phyloP scores from a whole-genome alignment of 306 rosid genomes.

The Mimosa bimucronata region DNA sequence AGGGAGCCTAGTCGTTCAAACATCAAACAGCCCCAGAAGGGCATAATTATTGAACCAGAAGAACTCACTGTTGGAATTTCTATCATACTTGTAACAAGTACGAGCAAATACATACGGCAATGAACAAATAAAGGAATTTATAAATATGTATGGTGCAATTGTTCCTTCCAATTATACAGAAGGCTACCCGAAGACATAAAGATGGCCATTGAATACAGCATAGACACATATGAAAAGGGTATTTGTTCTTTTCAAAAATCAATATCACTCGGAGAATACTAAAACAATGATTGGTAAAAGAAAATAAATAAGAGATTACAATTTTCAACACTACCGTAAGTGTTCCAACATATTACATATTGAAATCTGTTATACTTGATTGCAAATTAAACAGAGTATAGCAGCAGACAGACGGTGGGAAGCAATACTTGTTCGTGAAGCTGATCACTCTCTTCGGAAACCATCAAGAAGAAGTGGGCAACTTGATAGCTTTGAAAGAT shows the following conservation, averaged over 20 bases:
- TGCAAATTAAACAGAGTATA: conserved; percentile 27
- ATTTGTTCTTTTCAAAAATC: conserved; percentile 28
- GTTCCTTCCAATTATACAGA: conserved; percentile 9
- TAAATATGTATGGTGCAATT: not conserved
- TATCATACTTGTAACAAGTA: not conserved
- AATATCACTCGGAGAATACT: conserved; percentile 23
- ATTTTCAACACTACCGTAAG: conserved; percentile 36
- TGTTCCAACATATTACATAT: conserved; percentile 36
- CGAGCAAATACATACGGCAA: conserved; percentile 6
- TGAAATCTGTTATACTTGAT: conserved; percentile 19
- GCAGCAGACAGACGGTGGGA: conserved; percentile 20
- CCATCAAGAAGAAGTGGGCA: conserved; percentile 42
- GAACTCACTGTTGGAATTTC: not conserved
- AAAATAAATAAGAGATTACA: conserved; percentile 38
- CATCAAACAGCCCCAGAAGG: not conserved
- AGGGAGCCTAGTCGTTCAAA: not conserved
- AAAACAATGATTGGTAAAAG: conserved; percentile 25
- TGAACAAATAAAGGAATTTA: not conserved
- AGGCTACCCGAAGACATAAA: not conserved
- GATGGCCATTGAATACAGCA: conserved; percentile 15
- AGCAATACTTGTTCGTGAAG: not conserved
- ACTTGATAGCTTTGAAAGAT: conserved; percentile 64
- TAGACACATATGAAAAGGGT: conserved; percentile 8
- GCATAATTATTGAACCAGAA: conserved; percentile 1
- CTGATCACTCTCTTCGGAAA: conserved; percentile 6